phyloP scores from a whole-genome alignment of 176 grass and related monocot genomes.

The Miscanthus lutarioriparius region DNA sequence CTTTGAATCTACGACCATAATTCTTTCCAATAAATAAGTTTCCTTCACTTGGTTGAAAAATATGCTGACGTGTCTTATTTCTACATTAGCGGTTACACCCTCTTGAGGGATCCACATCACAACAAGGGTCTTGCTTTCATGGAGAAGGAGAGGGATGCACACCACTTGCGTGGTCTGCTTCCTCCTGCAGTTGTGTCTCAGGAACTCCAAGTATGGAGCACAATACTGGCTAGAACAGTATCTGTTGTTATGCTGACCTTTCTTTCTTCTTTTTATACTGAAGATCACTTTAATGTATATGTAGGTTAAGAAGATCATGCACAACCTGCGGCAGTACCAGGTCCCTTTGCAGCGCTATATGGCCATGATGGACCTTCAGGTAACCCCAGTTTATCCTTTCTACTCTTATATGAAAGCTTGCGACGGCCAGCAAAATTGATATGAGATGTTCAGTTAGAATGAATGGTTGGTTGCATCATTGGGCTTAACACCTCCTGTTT shows the following conservation, averaged over 20 bases:
- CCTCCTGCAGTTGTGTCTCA: conserved; percentile 83
- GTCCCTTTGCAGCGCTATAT: conserved; percentile 87
- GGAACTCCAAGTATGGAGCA: conserved; percentile 61
- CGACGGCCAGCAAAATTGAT: not conserved
- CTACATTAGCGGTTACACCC: conserved; percentile 71
- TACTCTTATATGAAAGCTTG: conserved; percentile 4
- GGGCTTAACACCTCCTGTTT: conserved; percentile 10
- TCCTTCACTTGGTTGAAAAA: not conserved
- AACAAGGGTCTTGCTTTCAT: conserved; percentile 91
- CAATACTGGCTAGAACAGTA: not conserved
- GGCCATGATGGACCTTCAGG: conserved; percentile 99
- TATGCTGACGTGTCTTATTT: conserved; percentile 36
- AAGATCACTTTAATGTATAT: conserved; percentile 31
- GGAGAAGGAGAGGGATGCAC: conserved; percentile 89
- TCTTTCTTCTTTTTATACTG: not conserved
- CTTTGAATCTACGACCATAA: not conserved
- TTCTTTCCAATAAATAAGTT: not conserved
- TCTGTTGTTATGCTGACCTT: conserved; percentile 2
- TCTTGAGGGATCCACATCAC: conserved; percentile 93
- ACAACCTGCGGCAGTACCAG: conserved; percentile 79
- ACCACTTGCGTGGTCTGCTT: conserved; percentile 93
- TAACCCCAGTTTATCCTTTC: conserved; percentile 26
- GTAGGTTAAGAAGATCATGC: conserved; percentile 87
- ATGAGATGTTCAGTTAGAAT: not conserved
- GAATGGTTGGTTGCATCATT: conserved; percentile 13